Evolutionary conservation across 2,329 filamentous ascomycete genomes (phyloP), one percentile per base, ranked within the genome.

Genomic region (Stenocarpella maydis): DNA sequence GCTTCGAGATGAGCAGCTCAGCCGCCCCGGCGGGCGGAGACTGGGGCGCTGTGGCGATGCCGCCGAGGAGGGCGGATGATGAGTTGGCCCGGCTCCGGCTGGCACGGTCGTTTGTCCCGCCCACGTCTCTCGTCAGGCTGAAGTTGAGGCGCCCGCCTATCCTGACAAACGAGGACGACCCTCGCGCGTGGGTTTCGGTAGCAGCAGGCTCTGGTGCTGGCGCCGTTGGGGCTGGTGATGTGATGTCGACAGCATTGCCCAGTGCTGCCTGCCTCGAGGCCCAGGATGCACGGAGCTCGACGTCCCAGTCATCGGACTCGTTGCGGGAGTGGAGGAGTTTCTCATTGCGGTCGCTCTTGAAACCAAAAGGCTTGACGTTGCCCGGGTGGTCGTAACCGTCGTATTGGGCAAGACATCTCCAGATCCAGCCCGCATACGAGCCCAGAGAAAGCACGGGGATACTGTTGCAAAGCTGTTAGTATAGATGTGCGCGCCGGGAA

Each of bases 351-450:
- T 74, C 68, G 68, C 74, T 71, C 71, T 73, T 73, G 77, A 82
- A 86, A 50, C 84, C 84, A 73, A 81, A 86, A 19, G 79, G 77
- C 72, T 86, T 86, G 70, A 83, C 78, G 76, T 87, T 85, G 70
- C 80, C 77, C 10, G 85, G 82, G 47, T 85, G 80, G 70, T 82
- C 78, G 72, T 87, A 85, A 72, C 86, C 82, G 73, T 88, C 84
- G 74, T 85, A 84, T 37, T 79, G 75, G 24, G 82, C 77, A 15
- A 87, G 77, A 19, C 84, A 82, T 63, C 82, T 83, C 77, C 86
- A 87, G 34, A 79, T 81, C 60, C 79, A 73, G 64, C 85, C 72
- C 24, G 85, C 78, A 76, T 88, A 88, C 52, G 83, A 74, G 49
- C 82, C 76, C 15, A 85, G 79, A 24, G 79, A 72, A n/a, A 84